These are phyloP conservation scores for Metschnikowia similis DNA, from an alignment of 805 yeast species.

Conservation along the genomic window DNA sequence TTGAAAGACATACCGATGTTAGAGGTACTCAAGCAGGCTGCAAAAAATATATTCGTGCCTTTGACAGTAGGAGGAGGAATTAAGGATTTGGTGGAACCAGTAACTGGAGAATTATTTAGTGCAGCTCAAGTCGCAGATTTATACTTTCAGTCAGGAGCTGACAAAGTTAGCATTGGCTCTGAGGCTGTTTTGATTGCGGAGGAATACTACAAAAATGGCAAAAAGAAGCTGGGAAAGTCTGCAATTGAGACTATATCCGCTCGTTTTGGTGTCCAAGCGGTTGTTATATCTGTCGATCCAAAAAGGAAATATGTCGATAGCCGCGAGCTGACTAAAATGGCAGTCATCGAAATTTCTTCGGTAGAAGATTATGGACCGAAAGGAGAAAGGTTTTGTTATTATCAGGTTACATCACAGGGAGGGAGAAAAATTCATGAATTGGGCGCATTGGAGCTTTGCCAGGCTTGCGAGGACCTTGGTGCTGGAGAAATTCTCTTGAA, in stretches of 20 bases:
- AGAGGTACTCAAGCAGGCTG: constrained; percentile 76
- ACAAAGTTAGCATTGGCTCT: constrained; percentile 95
- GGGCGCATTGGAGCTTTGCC: constrained; percentile 86
- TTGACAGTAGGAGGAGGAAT: constrained; percentile 98
- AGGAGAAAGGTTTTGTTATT: constrained; percentile 87
- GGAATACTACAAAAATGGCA: constrained; percentile 58
- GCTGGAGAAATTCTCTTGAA: constrained; percentile 94
- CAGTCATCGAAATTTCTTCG: constrained; percentile 54
- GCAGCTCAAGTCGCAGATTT: constrained; percentile 88
- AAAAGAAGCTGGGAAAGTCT: constrained; percentile 61
- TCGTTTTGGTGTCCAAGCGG: constrained; percentile 95
- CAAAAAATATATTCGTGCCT: constrained; percentile 92
- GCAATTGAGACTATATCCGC: constrained; percentile 92
- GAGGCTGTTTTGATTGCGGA: constrained; percentile 95
- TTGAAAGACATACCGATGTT: constrained; percentile 92
- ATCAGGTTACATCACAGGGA: constrained; percentile 93
- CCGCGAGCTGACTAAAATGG: constrained; percentile 59
- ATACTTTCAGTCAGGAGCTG: constrained; percentile 96
- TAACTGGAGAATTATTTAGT: constrained; percentile 63
- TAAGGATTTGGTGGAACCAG: constrained; percentile 83
- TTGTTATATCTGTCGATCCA: constrained; percentile 97
- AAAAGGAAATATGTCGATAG: constrained; percentile 71
- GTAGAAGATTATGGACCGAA: constrained; percentile 65
- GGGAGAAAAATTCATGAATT: constrained; percentile 84
- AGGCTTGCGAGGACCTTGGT: constrained; percentile 87